These are phyloP conservation scores for Coprinopsis marcescibilis DNA, from an alignment of 768 basidiomycete species.

Conservation along the genomic window DNA sequence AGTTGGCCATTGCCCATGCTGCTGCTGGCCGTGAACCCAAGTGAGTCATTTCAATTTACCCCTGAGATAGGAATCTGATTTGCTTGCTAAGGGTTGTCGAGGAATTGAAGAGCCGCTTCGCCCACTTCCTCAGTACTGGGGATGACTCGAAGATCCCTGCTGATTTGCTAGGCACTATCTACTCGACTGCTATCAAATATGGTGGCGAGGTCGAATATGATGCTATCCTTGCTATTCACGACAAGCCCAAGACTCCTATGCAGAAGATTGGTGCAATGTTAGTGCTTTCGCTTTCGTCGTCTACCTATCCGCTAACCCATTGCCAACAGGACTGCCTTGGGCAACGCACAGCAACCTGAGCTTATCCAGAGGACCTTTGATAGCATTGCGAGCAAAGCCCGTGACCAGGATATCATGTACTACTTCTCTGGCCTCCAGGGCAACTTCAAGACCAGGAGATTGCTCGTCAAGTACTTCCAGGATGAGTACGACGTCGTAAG, in stretches of 20 bases:
- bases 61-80: background rate
- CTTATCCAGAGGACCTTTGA: slow-evolving; percentile 59
- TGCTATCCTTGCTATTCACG: slow-evolving; percentile 60
- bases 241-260: slow-evolving; percentile 69
- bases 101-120: slow-evolving; percentile 69
- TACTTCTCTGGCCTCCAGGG: slow-evolving; percentile 54
- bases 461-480: slow-evolving; percentile 57
- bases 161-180: slow-evolving; percentile 63
- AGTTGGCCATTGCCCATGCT: slow-evolving; percentile 59
- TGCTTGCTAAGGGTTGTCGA: slow-evolving; percentile 68
- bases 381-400: slow-evolving; percentile 48
- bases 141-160: slow-evolving; percentile 76
- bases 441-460: slow-evolving; percentile 53
- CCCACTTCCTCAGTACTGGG: slow-evolving; percentile 58
- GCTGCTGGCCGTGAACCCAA: slow-evolving; percentile 22
- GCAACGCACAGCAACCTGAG: slow-evolving; percentile 46
- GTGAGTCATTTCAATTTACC: slow-evolving; percentile 15
- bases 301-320: too few relatives aligned
- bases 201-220: slow-evolving; percentile 75
- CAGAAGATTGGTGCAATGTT: slow-evolving; percentile 68
- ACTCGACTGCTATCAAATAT: slow-evolving; percentile 55
- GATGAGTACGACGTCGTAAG: slow-evolving; percentile 61
- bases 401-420: slow-evolving; percentile 58
- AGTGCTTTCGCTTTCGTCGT: slow-evolving; percentile 23
- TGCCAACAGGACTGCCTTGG: slow-evolving; percentile 53